Base-by-base conservation (phyloP, 129 eudicot genomes). In the Oenanthe sinensis region DNA sequence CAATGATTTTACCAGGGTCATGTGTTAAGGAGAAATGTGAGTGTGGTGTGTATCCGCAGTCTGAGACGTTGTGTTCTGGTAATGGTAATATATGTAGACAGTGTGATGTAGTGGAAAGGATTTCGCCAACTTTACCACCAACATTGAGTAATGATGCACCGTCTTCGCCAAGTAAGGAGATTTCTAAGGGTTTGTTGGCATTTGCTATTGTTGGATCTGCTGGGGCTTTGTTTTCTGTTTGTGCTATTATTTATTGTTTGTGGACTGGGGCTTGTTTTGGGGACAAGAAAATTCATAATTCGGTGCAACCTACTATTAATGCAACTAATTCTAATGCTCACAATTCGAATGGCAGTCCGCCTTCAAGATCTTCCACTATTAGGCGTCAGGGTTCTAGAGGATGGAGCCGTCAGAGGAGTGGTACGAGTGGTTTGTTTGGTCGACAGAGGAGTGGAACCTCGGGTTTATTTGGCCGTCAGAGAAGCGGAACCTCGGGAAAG, bases 391-490 rank as follows among this genome's bases (percentile, higher is more conserved):
- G 88, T 1, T 92, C 97, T 11, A 80, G 90, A 75, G 88, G 79
- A 58, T 89, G 92, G 83, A 81, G 98, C 86, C 86, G 98, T 4
- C 97, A 91, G 84, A 89, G 98, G 85, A 93, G 98, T 80, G 98
- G 77, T 4, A 12, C 39, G 75, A 85, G 84, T 79, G 93, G 87
- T 45, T 26, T 74, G 50, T 74, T 74, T 74, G 77, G 77, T 46
- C 87, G 93, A 4, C 90, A 87, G 79, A 87, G 93, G 83, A 89
- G 93, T 73, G 93, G 99, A 50, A 87, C 30, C 77, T 89, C 87
- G 60, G 91, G 87, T 45, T 45, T 74, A 74, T 74, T 74, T 46
- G 60, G 77, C 26, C 87, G 93, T 0, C 90, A 87, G 81, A 87
- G 93, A 79, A 89, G 93, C 68, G 93, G 99, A 71, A 87, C 99